phyloP scores from a whole-genome alignment of 2,329 filamentous ascomycete genomes.

The Cytospora piceae region DNA sequence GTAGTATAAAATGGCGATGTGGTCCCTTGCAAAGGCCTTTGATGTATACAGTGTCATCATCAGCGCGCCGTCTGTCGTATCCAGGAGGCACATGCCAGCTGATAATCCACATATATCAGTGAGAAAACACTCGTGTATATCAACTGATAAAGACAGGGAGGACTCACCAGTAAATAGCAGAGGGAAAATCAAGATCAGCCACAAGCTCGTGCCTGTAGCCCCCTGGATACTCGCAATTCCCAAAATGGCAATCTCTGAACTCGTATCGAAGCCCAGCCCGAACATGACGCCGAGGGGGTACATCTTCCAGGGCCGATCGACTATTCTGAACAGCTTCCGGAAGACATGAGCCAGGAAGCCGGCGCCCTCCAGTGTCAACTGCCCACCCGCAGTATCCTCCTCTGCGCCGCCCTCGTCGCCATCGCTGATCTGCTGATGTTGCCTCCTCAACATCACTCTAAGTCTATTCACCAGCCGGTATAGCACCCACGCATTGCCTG shows the following conservation, averaged over 20 bases:
- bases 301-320: constrained; percentile 90
- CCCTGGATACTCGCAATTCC: constrained; percentile 90
- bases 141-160: neutral
- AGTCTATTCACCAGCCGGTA: constrained; percentile 75
- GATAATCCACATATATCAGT: constrained; percentile 14
- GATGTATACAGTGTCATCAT: constrained; percentile 95
- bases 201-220: constrained; percentile 83
- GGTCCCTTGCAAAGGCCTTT: constrained; percentile 75
- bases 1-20: constrained; percentile 92
- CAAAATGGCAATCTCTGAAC: constrained; percentile 87
- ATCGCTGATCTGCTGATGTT: constrained; percentile 38
- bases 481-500: constrained; percentile 85
- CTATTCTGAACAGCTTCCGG: constrained; percentile 74
- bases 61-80: constrained; percentile 88
- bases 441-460: constrained; percentile 57
- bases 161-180: constrained; percentile 78
- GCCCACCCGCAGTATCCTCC: constrained; percentile 45
- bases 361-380: constrained; percentile 73
- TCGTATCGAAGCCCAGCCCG: constrained; percentile 93
- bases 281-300: constrained; percentile 88
- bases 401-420: constrained; percentile 20
- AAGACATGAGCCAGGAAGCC: constrained; percentile 76
- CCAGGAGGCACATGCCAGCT: constrained; percentile 93
- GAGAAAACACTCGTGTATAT: neutral
- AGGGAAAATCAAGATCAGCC: constrained; percentile 93